Evolutionary conservation across 2,329 filamentous ascomycete genomes (phyloP).

Genomic region (Aureobasidium sp.): DNA sequence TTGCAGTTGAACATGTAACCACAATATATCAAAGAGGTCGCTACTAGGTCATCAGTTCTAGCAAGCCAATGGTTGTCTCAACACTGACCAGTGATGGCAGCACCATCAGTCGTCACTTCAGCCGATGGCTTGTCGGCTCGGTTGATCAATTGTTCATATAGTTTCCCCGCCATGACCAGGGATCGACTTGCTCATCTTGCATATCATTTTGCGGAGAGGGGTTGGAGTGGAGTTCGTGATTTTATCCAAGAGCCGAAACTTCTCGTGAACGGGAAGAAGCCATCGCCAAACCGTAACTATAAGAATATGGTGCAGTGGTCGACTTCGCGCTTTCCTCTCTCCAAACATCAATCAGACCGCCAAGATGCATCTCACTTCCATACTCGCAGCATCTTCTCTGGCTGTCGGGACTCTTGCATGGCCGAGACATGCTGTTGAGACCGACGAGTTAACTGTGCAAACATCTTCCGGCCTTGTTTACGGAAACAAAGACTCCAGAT

Average conservation of each 20-base stretch:
- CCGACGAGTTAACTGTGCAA: not conserved
- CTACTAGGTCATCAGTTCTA: too few relatives aligned
- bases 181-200: conserved; percentile 10
- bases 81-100: not conserved
- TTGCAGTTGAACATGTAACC: not conserved
- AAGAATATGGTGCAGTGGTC: not conserved
- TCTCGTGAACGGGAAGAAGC: not conserved
- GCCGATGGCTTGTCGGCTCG: not conserved
- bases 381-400: not conserved
- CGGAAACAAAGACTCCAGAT: conserved; percentile 16
- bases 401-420: not conserved
- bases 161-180: conserved; percentile 6
- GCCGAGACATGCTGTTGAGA: not conserved
- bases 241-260: conserved; percentile 1
- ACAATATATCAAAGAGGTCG: not conserved
- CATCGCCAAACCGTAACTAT: not conserved
- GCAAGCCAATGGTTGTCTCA: too few relatives aligned
- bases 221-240: conserved; percentile 1
- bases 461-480: conserved; percentile 17
- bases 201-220: conserved; percentile 6
- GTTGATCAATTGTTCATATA: not conserved
- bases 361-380: conserved; percentile 1
- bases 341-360: not conserved
- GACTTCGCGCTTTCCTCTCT: not conserved
- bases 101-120: not conserved